A percentile compares a stretch with the other conserved stretches of the same genome.
These are phyloP conservation scores for Yarrowia hollandica DNA, from an alignment of 805 yeast species.

Conservation along the genomic window DNA sequence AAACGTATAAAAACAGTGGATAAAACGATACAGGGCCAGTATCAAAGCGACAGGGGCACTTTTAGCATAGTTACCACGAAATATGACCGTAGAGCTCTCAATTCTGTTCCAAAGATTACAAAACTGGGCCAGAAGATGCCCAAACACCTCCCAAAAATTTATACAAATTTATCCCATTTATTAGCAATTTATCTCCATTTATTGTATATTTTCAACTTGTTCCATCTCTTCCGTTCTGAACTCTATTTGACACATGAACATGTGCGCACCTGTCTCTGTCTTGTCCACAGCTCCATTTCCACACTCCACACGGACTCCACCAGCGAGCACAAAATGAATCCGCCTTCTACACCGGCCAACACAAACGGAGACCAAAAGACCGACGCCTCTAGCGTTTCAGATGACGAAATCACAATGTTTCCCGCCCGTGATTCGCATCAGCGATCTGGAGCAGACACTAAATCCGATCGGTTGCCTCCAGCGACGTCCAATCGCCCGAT, in stretches of 20 bases:
- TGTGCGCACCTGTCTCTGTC: too few species aligned
- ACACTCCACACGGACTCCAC: background rate
- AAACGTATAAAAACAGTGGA: too few species aligned
- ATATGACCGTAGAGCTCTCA: too few species aligned
- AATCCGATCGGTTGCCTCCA: background rate
- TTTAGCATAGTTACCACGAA: too few species aligned
- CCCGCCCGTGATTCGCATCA: constrained; percentile 24
- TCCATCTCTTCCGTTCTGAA: background rate
- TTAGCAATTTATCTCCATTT: background rate
- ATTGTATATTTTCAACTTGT: background rate
- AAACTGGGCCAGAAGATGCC: too few species aligned
- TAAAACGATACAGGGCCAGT: too few species aligned
- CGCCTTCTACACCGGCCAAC: background rate
- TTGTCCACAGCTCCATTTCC: too few species aligned
- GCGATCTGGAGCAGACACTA: background rate
- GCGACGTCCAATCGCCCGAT: constrained; percentile 13
- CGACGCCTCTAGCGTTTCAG: background rate
- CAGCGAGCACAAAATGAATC: background rate
- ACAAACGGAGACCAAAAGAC: background rate
- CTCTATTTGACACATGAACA: too few species aligned
- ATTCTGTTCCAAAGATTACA: too few species aligned
- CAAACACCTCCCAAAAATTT: too few species aligned
- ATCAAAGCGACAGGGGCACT: too few species aligned
- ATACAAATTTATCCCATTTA: too few species aligned
- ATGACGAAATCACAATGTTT: constrained; percentile 21